A percentile compares a stretch with the other conserved stretches of the same genome.
phyloP scores from a whole-genome alignment of 169 alveolate genomes.

The Perkinsus chesapeaki region DNA sequence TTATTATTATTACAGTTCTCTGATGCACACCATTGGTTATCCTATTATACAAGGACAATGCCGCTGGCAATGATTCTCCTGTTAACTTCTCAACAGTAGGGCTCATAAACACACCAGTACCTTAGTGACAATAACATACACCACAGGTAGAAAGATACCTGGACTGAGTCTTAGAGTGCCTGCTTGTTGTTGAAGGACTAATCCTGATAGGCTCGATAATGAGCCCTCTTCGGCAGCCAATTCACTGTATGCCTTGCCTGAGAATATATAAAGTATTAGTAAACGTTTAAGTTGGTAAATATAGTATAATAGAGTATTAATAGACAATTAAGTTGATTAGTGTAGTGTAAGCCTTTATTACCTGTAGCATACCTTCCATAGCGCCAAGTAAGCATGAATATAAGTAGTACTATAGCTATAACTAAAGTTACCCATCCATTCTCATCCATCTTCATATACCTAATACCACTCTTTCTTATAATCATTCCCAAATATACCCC shows the following conservation, averaged over 20 bases:
- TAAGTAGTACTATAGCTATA: neutral
- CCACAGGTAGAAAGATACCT: neutral
- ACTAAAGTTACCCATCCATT: neutral
- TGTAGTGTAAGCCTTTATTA: too few relatives aligned
- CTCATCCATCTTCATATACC: neutral
- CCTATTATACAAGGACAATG: neutral
- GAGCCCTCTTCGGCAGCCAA: neutral
- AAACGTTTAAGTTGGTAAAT: neutral
- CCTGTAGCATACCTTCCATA: neutral
- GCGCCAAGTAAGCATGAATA: neutral
- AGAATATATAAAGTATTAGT: neutral
- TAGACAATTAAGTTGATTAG: neutral
- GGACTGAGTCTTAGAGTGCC: neutral
- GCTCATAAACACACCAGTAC: neutral
- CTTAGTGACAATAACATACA: neutral
- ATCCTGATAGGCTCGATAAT: neutral
- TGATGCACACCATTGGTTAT: neutral
- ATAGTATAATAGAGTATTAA: too few relatives aligned
- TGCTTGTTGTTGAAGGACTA: neutral
- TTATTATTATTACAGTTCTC: neutral
- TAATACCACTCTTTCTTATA: neutral
- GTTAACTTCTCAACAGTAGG: neutral
- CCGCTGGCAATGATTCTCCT: neutral
- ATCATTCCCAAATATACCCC: neutral
- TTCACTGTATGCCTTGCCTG: neutral